Base-by-base conservation (phyloP, 805 yeast species). In the Monosporozyma servazzii region DNA sequence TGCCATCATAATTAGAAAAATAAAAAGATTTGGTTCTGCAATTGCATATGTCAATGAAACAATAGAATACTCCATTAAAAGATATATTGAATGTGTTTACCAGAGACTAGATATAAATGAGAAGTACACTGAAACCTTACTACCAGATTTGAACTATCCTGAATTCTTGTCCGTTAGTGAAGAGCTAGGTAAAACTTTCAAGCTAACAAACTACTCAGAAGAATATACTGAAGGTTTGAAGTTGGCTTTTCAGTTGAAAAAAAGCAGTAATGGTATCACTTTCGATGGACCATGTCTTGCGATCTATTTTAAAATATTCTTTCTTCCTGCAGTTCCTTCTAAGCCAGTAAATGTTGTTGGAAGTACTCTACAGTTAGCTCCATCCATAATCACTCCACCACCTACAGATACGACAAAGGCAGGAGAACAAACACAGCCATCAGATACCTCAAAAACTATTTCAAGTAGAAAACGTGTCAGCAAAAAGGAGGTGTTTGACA, bases 11-110 rank as follows among this genome's bases (percentile, higher is more conserved):
- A 75, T 83, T 10, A 85, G 82, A 39, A 86, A 88, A 57, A 72
- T 91, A n/a, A 76, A 97, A 52, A 75, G 88, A 43, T 81, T 85
- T 48, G 84, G 86, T 15, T 75, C 90, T 0, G 85, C 86, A 3
- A 86, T 91, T 88, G 72, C 86, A 11, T 61, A 63, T 45, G 60
- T 65, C 9, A 54, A 56, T 36, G 63, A 59, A 27, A 66, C 67
- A 1, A 54, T 60, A 5, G 65, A 66, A n/a, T 57, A 53, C 25
- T 62, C 69, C 0, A 54, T 56, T 8, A 50, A 53, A 36, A 53
- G 58, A 1, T 67, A 59, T 49, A 56, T 56, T n/a, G 51, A 53
- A 25, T 55, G 64, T 47, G 59, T 59, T 9, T 53, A 56, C 27
- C 23, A 10, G 7, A 53, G 52, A 30, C 52, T 63, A 15, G 54